Evolutionary conservation across 495 filamentous ascomycete genomes (phyloP), one percentile per base, ranked within the genome.

Genomic region (Penicillium lagena): DNA sequence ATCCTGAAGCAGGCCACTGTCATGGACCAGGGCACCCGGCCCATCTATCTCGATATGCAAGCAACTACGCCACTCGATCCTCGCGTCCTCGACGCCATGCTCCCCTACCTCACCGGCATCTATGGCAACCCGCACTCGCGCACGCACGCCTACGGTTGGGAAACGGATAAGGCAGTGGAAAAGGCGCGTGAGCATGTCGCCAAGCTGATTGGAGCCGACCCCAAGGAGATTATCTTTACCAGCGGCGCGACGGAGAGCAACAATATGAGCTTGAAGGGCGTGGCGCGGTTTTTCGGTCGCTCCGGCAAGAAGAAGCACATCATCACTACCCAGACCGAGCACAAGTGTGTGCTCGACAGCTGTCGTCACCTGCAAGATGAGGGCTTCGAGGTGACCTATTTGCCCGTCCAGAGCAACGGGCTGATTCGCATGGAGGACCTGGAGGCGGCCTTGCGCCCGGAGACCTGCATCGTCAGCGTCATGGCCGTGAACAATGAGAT

Each of bases 401-500:
- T 98, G 39, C 90, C 93, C 2, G 93, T 98, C 12, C 76, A 89
- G 66, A 73, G 52, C 59, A 94, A 85, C 47, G 93, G 93, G 29
- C 67, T 97, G 51, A 75, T 98, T 50, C 78, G 87, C 42, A 76
- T 97, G 72, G 73, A 88, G 44, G 79, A 91, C 56, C 76, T 98
- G n/a, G 87, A 95, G 68, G 83, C 80, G 8, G 87, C 91, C 11
- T 90, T 98, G 47, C 81, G 89, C 38, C 90, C 90, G 2, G 90
- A 96, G 29, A 98, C 93, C 29, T 80, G 77, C 39, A 71, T 98
- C 13, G 90, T 97, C 56, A 95, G 88, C 64, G 87, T 98, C 62
- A 98, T 98, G 93, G 83, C 94, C 1, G 94, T 98, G 33, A 98
- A 98, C 75, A 98, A 98, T 63, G 93, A 98, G 68, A 97, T 97